Evolutionary conservation across 1,139 yeast species (phyloP).

Genomic region (Pichia sp.): DNA sequence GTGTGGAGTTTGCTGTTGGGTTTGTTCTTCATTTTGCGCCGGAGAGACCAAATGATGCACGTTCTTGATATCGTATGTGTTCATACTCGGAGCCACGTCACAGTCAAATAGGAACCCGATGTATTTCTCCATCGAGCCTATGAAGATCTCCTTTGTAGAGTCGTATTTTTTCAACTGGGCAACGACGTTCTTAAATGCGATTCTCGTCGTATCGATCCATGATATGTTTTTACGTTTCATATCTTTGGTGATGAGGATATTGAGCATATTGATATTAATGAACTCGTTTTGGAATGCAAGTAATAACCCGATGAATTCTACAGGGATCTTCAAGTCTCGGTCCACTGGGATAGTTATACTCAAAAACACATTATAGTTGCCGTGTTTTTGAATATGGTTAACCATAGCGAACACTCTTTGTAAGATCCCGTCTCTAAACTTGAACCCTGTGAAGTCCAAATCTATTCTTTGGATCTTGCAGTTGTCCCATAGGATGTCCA

Average conservation of each 20-base stretch:
- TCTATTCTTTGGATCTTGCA: conserved; percentile 14
- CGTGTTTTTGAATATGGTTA: conserved; percentile 15
- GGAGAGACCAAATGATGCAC: not conserved
- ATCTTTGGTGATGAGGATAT: conserved; percentile 13
- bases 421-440: conserved; percentile 6
- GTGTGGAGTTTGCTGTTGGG: not conserved
- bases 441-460: conserved; percentile 18
- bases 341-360: conserved; percentile 14
- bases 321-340: conserved; percentile 3
- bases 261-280: conserved; percentile 16
- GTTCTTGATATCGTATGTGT: not conserved
- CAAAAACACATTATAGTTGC: conserved; percentile 11
- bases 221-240: conserved; percentile 11
- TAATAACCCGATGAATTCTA: conserved; percentile 9
- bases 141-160: conserved; percentile 8
- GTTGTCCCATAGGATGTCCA: conserved; percentile 15
- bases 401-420: conserved; percentile 7
- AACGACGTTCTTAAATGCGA: conserved; percentile 1
- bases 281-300: conserved; percentile 10
- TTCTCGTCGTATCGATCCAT: conserved; percentile 13
- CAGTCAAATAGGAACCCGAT: conserved; percentile 18
- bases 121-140: conserved; percentile 15
- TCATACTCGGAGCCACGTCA: conserved; percentile 7
- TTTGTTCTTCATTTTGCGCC: not conserved
- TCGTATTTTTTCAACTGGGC: conserved; percentile 12